These are phyloP conservation scores for Thelonectria olida DNA, from an alignment of 2,329 filamentous ascomycete species.

Conservation along the genomic window DNA sequence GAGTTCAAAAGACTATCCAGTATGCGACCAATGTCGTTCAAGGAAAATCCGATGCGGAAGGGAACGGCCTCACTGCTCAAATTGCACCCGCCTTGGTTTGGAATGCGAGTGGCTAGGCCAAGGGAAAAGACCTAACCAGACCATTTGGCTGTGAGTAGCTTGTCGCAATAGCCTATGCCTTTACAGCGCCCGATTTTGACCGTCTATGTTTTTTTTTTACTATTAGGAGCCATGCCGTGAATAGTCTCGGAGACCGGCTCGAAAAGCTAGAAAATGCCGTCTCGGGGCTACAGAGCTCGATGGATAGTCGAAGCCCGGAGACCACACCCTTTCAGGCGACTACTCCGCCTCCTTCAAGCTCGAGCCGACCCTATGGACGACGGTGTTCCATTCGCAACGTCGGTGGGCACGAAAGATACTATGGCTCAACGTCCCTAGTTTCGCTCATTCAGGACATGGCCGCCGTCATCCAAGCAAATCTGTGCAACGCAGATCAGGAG, in stretches of 20 bases:
- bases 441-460: slow-evolving; percentile 21
- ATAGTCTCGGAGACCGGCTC: slow-evolving; percentile 14
- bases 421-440: slow-evolving; percentile 11
- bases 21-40: slow-evolving; percentile 21
- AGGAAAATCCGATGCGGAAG: slow-evolving; percentile 20
- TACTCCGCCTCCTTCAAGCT: background rate
- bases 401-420: slow-evolving; percentile 12
- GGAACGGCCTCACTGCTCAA: slow-evolving; percentile 20
- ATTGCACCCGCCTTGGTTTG: slow-evolving; percentile 14
- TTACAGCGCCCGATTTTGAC: background rate
- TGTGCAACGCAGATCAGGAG: slow-evolving; percentile 2
- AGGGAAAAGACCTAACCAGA: slow-evolving; percentile 18
- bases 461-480: background rate
- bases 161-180: background rate
- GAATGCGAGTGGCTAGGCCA: slow-evolving; percentile 22
- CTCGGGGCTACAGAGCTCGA: slow-evolving; percentile 9
- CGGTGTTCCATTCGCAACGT: slow-evolving; percentile 4
- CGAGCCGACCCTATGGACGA: background rate
- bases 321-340: background rate
- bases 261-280: slow-evolving; percentile 13
- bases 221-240: slow-evolving; percentile 16
- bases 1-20: slow-evolving; percentile 18
- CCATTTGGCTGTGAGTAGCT: slow-evolving; percentile 4
- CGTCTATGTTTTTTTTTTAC: background rate
- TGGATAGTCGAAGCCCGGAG: background rate